A percentile compares a stretch with the other conserved stretches of the same genome.
Conservation (phyloP, 1,139 yeast species). For the Diutina sp. region DNA sequence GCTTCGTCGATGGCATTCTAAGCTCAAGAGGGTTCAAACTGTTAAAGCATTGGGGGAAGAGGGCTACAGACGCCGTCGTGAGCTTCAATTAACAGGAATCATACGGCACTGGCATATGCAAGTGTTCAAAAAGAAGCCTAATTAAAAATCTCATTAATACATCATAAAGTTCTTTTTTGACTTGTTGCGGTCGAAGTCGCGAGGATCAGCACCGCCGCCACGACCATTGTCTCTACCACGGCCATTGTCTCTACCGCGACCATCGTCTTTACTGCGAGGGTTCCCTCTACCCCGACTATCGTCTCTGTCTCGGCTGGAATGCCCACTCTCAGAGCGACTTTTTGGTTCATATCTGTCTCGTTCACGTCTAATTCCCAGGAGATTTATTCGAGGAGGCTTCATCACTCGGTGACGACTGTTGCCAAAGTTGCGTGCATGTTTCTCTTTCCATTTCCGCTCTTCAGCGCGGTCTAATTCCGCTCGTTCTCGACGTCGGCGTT, state of each 20-base stretch:
- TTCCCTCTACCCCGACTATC: background rate
- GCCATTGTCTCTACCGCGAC: background rate
- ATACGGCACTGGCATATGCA: background rate
- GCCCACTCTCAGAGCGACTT: background rate
- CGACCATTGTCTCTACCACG: background rate
- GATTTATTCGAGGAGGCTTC: background rate
- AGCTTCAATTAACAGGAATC: background rate
- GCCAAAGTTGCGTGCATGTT: background rate
- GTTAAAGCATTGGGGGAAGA: background rate
- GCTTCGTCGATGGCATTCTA: background rate
- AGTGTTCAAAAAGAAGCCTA: no score
- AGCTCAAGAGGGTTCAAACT: background rate
- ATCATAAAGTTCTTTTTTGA: background rate
- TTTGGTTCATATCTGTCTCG: background rate
- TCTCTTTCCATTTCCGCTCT: background rate
- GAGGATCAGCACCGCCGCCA: background rate
- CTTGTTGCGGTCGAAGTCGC: background rate
- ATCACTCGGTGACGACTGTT: background rate
- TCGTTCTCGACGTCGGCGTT: slow-evolving; percentile 5
- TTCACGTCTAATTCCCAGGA: background rate
- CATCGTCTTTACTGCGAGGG: background rate
- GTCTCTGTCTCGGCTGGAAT: background rate
- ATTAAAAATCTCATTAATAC: background rate
- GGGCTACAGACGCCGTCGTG: background rate
- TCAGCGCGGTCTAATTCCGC: slow-evolving; percentile 2